Conservation (phyloP, 345 rosid species). For the Luvunga scandens region DNA sequence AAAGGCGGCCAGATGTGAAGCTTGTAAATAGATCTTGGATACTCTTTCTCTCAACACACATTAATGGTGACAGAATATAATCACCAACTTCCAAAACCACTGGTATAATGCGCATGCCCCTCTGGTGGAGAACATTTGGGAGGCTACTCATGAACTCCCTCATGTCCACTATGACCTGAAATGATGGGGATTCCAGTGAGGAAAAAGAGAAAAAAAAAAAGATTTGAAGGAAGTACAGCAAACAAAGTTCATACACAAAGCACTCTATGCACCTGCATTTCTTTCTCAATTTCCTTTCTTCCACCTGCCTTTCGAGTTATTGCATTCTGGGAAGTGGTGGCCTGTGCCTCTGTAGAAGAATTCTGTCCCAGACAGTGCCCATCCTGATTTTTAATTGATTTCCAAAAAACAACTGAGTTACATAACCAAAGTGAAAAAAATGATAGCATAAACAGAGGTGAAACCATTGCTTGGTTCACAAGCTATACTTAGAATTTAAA, state of each 20-base stretch:
- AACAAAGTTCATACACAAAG: slow-evolving; percentile 12
- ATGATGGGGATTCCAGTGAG: slow-evolving; percentile 2
- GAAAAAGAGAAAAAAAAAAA: background rate
- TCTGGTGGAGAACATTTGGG: slow-evolving; percentile 96
- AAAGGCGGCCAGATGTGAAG: slow-evolving; percentile 91
- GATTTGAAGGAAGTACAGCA: background rate
- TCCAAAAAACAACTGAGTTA: background rate
- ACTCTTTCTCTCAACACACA: slow-evolving; percentile 94
- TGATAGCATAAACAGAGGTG: background rate
- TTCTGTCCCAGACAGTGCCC: slow-evolving; percentile 58
- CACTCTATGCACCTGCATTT: slow-evolving; percentile 60
- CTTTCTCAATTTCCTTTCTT: slow-evolving; percentile 82
- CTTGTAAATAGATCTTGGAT: slow-evolving; percentile 94
- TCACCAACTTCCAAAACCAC: slow-evolving; percentile 95
- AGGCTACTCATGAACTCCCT: slow-evolving; percentile 99
- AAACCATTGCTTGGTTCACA: background rate
- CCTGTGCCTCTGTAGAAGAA: slow-evolving; percentile 49
- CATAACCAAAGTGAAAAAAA: too few species aligned
- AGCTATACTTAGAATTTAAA: background rate
- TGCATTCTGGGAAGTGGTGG: slow-evolving; percentile 75
- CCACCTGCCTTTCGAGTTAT: slow-evolving; percentile 94
- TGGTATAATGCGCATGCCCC: slow-evolving; percentile 88
- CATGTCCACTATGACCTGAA: slow-evolving; percentile 93
- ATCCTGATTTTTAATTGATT: slow-evolving; percentile 40
- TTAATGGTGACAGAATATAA: slow-evolving; percentile 79